Percentiles rank a stretch among this genome's conserved stretches.
These are phyloP conservation scores for Russula abietina DNA, from an alignment of 768 basidiomycete genomes.

Conservation along the genomic window DNA sequence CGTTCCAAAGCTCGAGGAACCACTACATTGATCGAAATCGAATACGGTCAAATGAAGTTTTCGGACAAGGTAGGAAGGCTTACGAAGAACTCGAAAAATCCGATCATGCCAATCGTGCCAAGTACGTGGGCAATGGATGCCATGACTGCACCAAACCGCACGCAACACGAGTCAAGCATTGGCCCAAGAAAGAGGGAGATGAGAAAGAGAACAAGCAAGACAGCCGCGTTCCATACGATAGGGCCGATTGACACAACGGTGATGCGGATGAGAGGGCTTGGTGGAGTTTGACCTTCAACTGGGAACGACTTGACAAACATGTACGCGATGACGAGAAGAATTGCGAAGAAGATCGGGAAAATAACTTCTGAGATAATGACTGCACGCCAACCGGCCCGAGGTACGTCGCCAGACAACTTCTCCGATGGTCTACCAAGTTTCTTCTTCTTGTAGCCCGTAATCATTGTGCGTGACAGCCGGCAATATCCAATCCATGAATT, in stretches of 20 bases:
- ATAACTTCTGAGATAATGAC: constrained; percentile 84
- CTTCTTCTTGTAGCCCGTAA: constrained; percentile 99
- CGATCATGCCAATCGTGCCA: constrained; percentile 81
- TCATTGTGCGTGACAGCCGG: constrained; percentile 93
- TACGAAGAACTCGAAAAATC: constrained; percentile 95
- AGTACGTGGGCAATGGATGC: constrained; percentile 83
- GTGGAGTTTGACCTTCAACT: constrained; percentile 52
- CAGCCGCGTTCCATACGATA: constrained; percentile 89
- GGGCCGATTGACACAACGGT: constrained; percentile 91
- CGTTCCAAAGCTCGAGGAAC: constrained; percentile 95
- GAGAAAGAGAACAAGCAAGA: constrained; percentile 84
- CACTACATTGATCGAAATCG: constrained; percentile 44
- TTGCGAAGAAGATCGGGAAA: constrained; percentile 79
- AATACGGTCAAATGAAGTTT: background rate
- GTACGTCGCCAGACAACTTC: constrained; percentile 92
- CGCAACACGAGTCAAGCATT: constrained; percentile 76
- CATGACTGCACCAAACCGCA: constrained; percentile 87
- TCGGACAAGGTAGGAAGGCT: constrained; percentile 29
- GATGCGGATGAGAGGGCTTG: constrained; percentile 87
- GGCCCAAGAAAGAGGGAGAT: constrained; percentile 90
- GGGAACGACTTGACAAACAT: constrained; percentile 92
- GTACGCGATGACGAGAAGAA: constrained; percentile 82
- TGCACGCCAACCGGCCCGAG: constrained; percentile 87
- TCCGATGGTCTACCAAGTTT: constrained; percentile 94
- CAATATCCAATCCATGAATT: constrained; percentile 99